Evolutionary conservation across 1,284 basidiomycete species (phyloP).

Genomic region (Anthracocystis panici-leucophaei): DNA sequence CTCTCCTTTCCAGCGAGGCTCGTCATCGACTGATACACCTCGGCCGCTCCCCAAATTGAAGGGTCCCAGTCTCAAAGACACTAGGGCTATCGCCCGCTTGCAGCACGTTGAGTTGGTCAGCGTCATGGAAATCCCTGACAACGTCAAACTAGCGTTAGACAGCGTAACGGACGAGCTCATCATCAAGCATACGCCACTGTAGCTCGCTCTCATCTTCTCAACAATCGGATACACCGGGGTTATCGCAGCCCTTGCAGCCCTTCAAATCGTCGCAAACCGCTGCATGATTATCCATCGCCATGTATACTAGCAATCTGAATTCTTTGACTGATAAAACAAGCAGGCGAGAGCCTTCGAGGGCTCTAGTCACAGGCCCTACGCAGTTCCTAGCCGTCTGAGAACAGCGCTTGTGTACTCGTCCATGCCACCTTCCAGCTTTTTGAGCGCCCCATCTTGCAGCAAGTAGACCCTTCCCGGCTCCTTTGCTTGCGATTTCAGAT

Average conservation of each 20-base stretch:
- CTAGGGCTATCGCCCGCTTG: neutral
- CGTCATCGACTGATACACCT: neutral
- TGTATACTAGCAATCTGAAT: neutral
- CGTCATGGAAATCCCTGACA: neutral
- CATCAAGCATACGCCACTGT: neutral
- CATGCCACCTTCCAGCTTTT: constrained; percentile 71
- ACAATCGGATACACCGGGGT: neutral
- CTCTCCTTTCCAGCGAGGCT: constrained; percentile 6
- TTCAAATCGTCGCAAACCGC: neutral
- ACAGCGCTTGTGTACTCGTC: constrained; percentile 71
- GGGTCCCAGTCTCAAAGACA: neutral
- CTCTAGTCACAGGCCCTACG: neutral
- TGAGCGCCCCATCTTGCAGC: constrained; percentile 71
- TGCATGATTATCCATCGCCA: neutral
- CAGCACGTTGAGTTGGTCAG: neutral
- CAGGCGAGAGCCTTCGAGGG: neutral
- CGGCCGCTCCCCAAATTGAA: too few relatives aligned
- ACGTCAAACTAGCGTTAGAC: neutral
- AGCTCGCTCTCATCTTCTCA: neutral
- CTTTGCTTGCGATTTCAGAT: constrained; percentile 27
- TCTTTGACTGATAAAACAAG: too few relatives aligned
- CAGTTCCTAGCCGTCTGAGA: constrained; percentile 37
- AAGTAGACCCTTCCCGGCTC: constrained; percentile 72
- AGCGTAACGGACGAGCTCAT: neutral
- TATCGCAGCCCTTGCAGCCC: neutral